Evolutionary conservation across 73 alveolate genomes (phyloP).

Genomic region (Chromera velia): DNA sequence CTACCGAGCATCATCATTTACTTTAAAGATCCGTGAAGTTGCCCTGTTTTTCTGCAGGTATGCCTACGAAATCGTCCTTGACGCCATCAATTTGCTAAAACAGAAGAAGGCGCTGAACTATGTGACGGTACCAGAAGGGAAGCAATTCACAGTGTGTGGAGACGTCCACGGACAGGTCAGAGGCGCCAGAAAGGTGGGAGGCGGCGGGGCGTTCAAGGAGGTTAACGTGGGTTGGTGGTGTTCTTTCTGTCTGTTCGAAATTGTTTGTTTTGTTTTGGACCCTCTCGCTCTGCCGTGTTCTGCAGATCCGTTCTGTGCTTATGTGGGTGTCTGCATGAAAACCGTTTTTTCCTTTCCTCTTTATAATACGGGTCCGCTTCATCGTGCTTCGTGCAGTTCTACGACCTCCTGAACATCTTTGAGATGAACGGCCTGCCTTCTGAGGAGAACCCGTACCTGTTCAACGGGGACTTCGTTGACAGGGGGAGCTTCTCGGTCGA

Average conservation of each 20-base stretch:
- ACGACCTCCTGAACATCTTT: conserved; percentile 81
- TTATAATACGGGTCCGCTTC: no score
- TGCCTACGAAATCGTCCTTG: conserved; percentile 62
- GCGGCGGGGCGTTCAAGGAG: no score
- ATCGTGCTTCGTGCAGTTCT: conserved; percentile 52
- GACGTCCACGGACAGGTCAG: conserved; percentile 81
- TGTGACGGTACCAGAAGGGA: conserved; percentile 61
- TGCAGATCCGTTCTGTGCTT: no score
- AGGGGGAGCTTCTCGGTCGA: conserved; percentile 89
- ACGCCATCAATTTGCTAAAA: conserved; percentile 56
- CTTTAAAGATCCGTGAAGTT: no score
- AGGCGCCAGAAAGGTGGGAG: no score
- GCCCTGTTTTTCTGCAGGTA: no score
- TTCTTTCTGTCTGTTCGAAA: neutral
- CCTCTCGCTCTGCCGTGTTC: no score
- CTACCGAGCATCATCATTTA: no score
- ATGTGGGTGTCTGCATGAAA: no score
- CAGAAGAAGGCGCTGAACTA: conserved; percentile 60
- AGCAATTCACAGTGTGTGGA: conserved; percentile 83
- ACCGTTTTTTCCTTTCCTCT: no score
- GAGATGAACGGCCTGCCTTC: conserved; percentile 79
- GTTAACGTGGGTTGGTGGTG: neutral
- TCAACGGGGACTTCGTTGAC: conserved; percentile 91
- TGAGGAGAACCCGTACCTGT: conserved; percentile 78
- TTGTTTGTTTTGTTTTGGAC: no score